Evolutionary conservation across 495 filamentous ascomycete species (phyloP), one percentile per base, ranked within the genome.

Genomic region (Neurospora sp.): DNA sequence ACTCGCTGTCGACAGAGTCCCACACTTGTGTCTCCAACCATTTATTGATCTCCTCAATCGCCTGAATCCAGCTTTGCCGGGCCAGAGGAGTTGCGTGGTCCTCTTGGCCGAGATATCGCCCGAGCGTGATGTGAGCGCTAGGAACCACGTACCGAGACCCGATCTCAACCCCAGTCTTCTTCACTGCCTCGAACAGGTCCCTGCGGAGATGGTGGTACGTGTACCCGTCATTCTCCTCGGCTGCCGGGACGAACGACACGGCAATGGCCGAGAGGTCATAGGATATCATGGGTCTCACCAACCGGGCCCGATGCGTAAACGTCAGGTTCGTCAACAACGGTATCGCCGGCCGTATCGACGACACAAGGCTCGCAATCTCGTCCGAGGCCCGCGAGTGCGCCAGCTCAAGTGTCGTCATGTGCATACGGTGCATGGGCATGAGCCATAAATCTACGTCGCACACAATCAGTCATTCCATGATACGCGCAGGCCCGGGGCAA

Each of bases 121-220:
- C 94, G 74, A 98, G 86, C 0, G 95, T 97, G 74, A 98, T 85
- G 83, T 99, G 95, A 8, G 93, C 92, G 48, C 91, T 93, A 4
- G 93, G 94, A 10, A 96, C 92, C 2, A 92, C 88, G 81, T 98
- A 99, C 72, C 95, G 86, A 39, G 90, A 91, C 18, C 81, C 87
- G 16, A 97, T 84, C 11, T 81, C 79, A 9, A 93, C 85, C 0
- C 91, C 91, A 3, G 87, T 84, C 3, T 81, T 81, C 62, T 83
- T 80, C 14, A 86, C 85, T n/a, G 88, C 80, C 20, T 85, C 84
- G 78, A 89, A 94, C 16, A 96, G 80, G 80, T 97, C 93, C 4
- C 92, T 85, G 2, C 95, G 89, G 6, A 98, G 89, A 81, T 98
- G 94, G 77, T 97, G 95, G 80, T 97, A 98, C 3, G 92, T 93